Evolutionary conservation across 83 land plant species (phyloP).

Genomic region (Picea engelmannii): DNA sequence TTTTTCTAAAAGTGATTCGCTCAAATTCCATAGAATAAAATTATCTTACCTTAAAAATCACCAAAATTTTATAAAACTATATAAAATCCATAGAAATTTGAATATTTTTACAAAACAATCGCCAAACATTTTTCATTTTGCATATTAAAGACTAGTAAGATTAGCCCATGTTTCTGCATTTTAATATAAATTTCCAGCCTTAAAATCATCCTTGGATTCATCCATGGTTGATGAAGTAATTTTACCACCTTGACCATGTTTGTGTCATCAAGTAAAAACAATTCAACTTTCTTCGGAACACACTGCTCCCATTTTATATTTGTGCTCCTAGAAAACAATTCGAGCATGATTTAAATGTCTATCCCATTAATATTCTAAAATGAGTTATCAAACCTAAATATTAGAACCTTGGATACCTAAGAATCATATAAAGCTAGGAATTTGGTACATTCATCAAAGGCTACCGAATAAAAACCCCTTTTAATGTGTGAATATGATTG

Average conservation of each 20-base stretch:
- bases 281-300: constrained; percentile 29
- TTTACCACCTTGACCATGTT: constrained; percentile 28
- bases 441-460: constrained; percentile 39
- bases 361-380: constrained; percentile 24
- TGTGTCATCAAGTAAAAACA: constrained; percentile 32
- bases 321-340: constrained; percentile 18
- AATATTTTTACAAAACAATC: no score
- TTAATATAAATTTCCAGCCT: no score
- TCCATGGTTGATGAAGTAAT: constrained; percentile 18
- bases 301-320: constrained; percentile 21
- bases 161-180: no score
- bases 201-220: background rate
- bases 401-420: background rate
- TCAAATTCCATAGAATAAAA: no score
- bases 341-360: constrained; percentile 22
- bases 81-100: no score
- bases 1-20: no score
- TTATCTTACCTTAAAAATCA: no score
- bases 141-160: no score
- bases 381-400: constrained; percentile 24
- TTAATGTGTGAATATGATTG: constrained; percentile 21
- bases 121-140: no score
- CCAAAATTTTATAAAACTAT: no score
- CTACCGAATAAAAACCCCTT: constrained; percentile 26
- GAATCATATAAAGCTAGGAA: constrained; percentile 28